Base-by-base conservation (phyloP, 2,329 filamentous ascomycete genomes). In the Pseudopithomyces chartarum region DNA sequence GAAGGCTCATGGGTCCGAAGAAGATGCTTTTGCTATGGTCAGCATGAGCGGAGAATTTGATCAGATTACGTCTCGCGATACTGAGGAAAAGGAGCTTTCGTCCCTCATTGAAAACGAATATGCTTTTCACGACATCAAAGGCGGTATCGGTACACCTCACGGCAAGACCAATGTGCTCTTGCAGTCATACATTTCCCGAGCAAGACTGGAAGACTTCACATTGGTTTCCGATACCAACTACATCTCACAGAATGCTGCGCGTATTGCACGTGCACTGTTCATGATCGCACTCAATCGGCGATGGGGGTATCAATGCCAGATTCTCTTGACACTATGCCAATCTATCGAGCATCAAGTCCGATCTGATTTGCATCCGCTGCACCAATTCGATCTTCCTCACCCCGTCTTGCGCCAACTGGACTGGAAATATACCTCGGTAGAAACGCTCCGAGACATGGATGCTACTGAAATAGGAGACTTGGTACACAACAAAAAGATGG, bases 31-130 rank as follows among this genome's bases (percentile, higher is more conserved):
- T 52, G 91, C 90, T 70, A 98, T 99, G 92, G 92, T 99, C 70
- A 93, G 92, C 65, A 92, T 95, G 90, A 97, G 93, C 73, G 92
- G 93, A 62, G 95, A 99, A 75, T 99, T 99, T 66, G 92, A 98
- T 79, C 97, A 99, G 64, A 91, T 99, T 40, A 93, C 97, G 71
- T 92, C 90, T 5, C 84, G 96, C 59, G 95, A 99, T 54, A 95
- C 81, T 50, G 96, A 99, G 76, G 88, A 90, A 55, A 90, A 93
- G 67, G 96, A 99, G 74, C 81, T 99, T n/a, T 84, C 84, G 17
- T 83, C 85, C 20, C 82, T 99, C 51, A 87, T 86, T 61, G 81
- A 90, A 0, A 87, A 92, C 33, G 82, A 69, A 1, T 69, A 69
- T 49, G 85, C 90, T 12, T 88, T 89, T 17, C 97, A 93, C 56